phyloP scores from a whole-genome alignment of 2,329 filamentous ascomycete genomes.

The Aspergillus unguis region DNA sequence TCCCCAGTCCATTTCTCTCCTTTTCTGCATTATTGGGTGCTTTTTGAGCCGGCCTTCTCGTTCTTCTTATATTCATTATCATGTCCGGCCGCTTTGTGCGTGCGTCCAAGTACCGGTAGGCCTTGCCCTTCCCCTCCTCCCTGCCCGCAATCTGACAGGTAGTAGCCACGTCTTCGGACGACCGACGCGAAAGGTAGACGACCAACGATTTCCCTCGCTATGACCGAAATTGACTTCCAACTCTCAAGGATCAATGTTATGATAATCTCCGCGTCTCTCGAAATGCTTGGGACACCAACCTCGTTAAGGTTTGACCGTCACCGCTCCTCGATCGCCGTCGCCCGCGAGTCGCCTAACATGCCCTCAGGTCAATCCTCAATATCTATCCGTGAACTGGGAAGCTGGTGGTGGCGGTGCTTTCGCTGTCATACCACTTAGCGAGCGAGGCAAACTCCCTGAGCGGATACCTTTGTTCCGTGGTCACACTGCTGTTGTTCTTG shows the following conservation, averaged over 20 bases:
- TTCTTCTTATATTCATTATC: constrained; percentile 16
- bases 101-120: constrained; percentile 69
- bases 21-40: constrained; percentile 14
- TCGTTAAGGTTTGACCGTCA: constrained; percentile 72
- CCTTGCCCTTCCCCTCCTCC: constrained; percentile 17
- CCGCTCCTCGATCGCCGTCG: constrained; percentile 24
- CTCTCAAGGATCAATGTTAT: constrained; percentile 79
- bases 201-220: no score
- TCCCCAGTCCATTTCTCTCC: constrained; percentile 9
- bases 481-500: constrained; percentile 90
- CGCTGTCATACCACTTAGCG: constrained; percentile 85
- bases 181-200: constrained; percentile 71
- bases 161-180: constrained; percentile 95
- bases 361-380: constrained; percentile 82
- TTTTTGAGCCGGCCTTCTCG: constrained; percentile 17
- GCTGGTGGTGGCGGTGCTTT: constrained; percentile 93
- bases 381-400: constrained; percentile 98
- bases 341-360: constrained; percentile 21
- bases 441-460: constrained; percentile 87
- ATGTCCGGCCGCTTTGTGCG: constrained; percentile 73
- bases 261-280: constrained; percentile 95
- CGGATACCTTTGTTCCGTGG: constrained; percentile 92
- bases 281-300: constrained; percentile 99
- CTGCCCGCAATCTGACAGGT: constrained; percentile 31
- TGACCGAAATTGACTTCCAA: constrained; percentile 7